Evolutionary conservation across 805 yeast genomes (phyloP).

Genomic region (Candida easanensis): DNA sequence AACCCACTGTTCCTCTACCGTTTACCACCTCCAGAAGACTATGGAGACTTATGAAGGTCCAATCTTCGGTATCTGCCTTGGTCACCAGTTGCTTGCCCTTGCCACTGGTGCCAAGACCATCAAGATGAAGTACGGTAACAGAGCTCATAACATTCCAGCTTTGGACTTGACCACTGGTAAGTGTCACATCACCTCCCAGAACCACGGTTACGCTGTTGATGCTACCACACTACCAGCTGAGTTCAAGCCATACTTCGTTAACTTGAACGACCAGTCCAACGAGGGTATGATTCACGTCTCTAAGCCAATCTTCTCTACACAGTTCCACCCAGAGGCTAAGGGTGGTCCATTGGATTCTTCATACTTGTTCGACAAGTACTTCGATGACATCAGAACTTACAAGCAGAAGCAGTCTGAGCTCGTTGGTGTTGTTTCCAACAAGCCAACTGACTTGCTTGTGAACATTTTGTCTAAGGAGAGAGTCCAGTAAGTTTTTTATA

Average conservation of each 20-base stretch:
- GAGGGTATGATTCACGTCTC: slow-evolving; percentile 93
- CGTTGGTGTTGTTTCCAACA: slow-evolving; percentile 38
- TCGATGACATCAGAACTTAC: slow-evolving; percentile 63
- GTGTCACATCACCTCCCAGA: slow-evolving; percentile 97
- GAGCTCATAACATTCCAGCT: slow-evolving; percentile 98
- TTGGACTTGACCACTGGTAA: slow-evolving; percentile 85
- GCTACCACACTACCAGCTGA: slow-evolving; percentile 67
- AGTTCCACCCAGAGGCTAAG: slow-evolving; percentile 99
- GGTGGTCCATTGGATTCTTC: slow-evolving; percentile 98
- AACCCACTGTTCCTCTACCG: slow-evolving; percentile 80
- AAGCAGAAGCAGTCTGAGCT: slow-evolving; percentile 41
- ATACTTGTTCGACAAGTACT: slow-evolving; percentile 86
- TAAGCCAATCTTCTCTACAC: slow-evolving; percentile 93
- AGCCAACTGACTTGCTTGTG: slow-evolving; percentile 48
- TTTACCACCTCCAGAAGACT: slow-evolving; percentile 66
- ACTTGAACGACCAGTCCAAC: slow-evolving; percentile 92
- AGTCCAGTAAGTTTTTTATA: slow-evolving; percentile 31
- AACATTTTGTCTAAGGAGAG: slow-evolving; percentile 66
- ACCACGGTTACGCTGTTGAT: slow-evolving; percentile 98
- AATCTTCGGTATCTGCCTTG: slow-evolving; percentile 95
- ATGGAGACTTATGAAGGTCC: slow-evolving; percentile 72
- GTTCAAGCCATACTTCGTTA: slow-evolving; percentile 86
- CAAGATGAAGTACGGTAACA: slow-evolving; percentile 95
- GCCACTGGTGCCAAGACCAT: slow-evolving; percentile 93
- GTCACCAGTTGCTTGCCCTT: slow-evolving; percentile 93